phyloP scores from a whole-genome alignment of 805 yeast genomes.

The Kuraishia ogatae region DNA sequence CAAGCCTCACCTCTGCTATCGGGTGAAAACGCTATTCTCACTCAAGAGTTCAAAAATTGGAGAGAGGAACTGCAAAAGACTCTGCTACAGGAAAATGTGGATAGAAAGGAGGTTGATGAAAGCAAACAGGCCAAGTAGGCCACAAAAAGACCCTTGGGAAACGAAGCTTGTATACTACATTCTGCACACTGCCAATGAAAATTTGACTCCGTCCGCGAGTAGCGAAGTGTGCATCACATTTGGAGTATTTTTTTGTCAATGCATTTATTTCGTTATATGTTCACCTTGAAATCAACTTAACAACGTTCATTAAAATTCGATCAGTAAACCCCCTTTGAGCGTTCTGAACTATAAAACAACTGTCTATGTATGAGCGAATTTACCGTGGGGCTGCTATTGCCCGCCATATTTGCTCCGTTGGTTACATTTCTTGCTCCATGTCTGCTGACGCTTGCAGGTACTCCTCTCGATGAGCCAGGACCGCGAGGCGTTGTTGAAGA shows the following conservation, averaged over 20 bases:
- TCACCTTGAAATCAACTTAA: too few relatives aligned
- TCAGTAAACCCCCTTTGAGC: background rate
- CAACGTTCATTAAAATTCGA: background rate
- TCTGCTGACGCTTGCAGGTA: background rate
- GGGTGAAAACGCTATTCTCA: conserved; percentile 30
- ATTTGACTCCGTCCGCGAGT: too few relatives aligned
- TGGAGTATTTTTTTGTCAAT: background rate
- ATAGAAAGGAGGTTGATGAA: background rate
- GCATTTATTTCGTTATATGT: background rate
- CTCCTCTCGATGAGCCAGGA: background rate
- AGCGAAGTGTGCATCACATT: background rate
- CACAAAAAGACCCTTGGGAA: too few relatives aligned
- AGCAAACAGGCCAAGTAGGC: background rate
- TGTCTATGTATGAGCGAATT: background rate
- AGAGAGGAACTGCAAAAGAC: conserved; percentile 21
- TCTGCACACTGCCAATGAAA: too few relatives aligned
- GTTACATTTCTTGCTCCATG: background rate
- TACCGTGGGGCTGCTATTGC: background rate
- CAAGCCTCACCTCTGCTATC: conserved; percentile 20
- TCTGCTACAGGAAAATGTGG: background rate
- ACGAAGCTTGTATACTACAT: too few relatives aligned
- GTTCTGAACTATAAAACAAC: background rate
- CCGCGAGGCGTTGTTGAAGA: background rate
- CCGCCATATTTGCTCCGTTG: too few relatives aligned
- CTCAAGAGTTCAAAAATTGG: conserved; percentile 47